Percentiles rank a stretch among this genome's conserved stretches.
Evolutionary conservation across 768 basidiomycete genomes (phyloP).

Genomic region (Auricularia sp.): DNA sequence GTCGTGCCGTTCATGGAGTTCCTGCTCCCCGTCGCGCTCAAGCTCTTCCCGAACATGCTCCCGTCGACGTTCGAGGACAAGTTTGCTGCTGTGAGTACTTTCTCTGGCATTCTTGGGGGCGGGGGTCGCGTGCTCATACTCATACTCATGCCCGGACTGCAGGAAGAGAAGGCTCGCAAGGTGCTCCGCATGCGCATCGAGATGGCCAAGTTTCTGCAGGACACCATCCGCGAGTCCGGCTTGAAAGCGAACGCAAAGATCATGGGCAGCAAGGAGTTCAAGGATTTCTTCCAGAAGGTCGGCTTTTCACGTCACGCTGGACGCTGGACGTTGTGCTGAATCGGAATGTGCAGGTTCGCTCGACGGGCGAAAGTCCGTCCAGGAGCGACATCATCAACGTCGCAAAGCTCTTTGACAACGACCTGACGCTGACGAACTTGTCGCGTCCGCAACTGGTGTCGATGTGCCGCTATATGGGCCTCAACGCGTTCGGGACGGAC

Average conservation of each 20-base stretch:
- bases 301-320: neutral
- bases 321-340: neutral
- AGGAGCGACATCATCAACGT: constrained; percentile 84
- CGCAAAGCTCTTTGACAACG: constrained; percentile 94
- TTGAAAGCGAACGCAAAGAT: constrained; percentile 90
- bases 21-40: constrained; percentile 88
- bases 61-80: constrained; percentile 98
- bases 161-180: constrained; percentile 98
- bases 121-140: too few species aligned
- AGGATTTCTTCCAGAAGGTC: constrained; percentile 94
- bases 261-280: constrained; percentile 90
- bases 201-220: constrained; percentile 99
- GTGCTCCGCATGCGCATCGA: constrained; percentile 88
- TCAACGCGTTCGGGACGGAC: constrained; percentile 98
- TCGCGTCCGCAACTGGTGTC: constrained; percentile 97
- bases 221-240: constrained; percentile 90
- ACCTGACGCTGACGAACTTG: constrained; percentile 94
- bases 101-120: neutral
- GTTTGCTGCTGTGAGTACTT: constrained; percentile 65
- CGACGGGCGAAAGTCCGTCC: constrained; percentile 90
- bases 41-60: constrained; percentile 97
- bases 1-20: constrained; percentile 98
- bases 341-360: constrained; percentile 53
- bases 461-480: constrained; percentile 95
- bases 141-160: neutral